Conservation (phyloP, 2,329 filamentous ascomycete species). For the Monilinia polystroma region DNA sequence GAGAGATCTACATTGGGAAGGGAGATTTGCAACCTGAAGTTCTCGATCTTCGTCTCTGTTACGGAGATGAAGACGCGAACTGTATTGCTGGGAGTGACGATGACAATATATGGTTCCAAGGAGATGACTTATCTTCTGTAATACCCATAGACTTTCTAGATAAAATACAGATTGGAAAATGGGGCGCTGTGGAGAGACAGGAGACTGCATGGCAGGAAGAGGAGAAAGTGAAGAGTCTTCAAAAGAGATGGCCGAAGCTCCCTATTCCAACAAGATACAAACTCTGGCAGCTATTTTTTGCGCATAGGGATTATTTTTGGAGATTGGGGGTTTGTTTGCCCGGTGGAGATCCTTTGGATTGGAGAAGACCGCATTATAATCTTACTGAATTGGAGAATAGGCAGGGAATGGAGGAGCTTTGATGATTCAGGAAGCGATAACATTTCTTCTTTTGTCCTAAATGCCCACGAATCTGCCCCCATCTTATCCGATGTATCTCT, state of each 20-base stretch:
- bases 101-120: constrained; percentile 25
- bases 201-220: not conserved
- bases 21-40: constrained; percentile 64
- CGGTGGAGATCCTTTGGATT: constrained; percentile 68
- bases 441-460: not conserved
- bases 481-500: no score
- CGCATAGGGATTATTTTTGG: constrained; percentile 97
- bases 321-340: constrained; percentile 86
- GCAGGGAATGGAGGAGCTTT: constrained; percentile 3
- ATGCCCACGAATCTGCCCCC: not conserved
- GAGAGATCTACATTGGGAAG: constrained; percentile 83
- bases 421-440: not conserved
- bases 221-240: constrained; percentile 32
- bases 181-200: not conserved
- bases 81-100: constrained; percentile 63
- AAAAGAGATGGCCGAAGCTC: constrained; percentile 23
- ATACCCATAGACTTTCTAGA: not conserved
- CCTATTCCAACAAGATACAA: constrained; percentile 54
- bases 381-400: constrained; percentile 35
- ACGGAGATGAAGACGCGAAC: constrained; percentile 64
- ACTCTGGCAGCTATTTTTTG: constrained; percentile 91
- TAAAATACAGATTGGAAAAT: not conserved
- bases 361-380: constrained; percentile 55
- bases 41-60: constrained; percentile 68
- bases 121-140: not conserved